Base-by-base conservation (phyloP, 2,329 filamentous ascomycete genomes). In the Colletotrichum caudatum region DNA sequence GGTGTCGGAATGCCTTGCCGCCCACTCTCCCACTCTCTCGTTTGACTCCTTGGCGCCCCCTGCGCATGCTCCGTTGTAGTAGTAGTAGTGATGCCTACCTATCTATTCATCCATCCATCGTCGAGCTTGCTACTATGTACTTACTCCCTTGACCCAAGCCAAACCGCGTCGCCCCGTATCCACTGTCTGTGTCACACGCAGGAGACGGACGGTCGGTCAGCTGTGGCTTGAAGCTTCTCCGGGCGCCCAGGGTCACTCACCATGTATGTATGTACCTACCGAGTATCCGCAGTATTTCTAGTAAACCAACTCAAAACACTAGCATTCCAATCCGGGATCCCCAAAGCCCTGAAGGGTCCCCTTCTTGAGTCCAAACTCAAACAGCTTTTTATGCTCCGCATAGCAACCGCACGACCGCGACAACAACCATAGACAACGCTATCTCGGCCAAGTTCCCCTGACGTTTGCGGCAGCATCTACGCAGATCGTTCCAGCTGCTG, bases 401-500 rank as follows among this genome's bases (percentile, higher is more conserved):
- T 29, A 12, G 58, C 29, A n/a, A 50, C 57, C n/a, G 20, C 20
- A 41, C 56, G 33, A 41, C 35, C n/a, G 37, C 33, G 35, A 35
- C 35, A 16, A 59, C 33, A 35, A 26, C 12, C 8, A 7, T 23
- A 46, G 26, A 48, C 23, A 18, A 62, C 33, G n/a, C 29, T 29
- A 48, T 18, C 8, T 51, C 6, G 3, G 46, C 60, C 44, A 51
- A 62, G 23, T 14, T 37, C 26, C 46, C 23, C 23, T 7, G 60
- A 65, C 66, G 66, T 37, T 69, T 69, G 63, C 61, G 58, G 66
- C 61, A 41, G 50, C 37, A 57, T 68, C 51, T 33, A 39, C 39
- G 62, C 50, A 37, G 50, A 46, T 63, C 33, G 50, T 16, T 33
- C 29, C 46, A 62, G 44, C 26, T 6, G 26, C 58, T 26, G 37